A percentile compares a stretch with the other conserved stretches of the same genome.
phyloP scores from a whole-genome alignment of 148 eudicot genomes.

The Rheum nobile region DNA sequence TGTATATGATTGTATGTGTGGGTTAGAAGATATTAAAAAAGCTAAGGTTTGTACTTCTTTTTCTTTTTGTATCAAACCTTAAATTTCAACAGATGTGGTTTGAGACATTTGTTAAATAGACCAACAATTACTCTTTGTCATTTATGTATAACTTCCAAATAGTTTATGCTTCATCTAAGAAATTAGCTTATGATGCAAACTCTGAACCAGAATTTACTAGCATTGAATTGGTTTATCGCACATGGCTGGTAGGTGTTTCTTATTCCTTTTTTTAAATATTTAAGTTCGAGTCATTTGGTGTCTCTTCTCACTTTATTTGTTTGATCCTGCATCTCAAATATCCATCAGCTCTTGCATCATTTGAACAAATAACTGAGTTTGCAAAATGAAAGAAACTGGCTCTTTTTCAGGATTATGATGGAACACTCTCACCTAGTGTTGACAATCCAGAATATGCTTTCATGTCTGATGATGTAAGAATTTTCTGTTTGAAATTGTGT shows the following conservation, averaged over 20 bases:
- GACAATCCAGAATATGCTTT: too few species aligned
- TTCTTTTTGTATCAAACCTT: too few species aligned
- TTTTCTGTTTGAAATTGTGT: too few species aligned
- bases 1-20: too few species aligned
- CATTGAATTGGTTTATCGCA: slow-evolving; percentile 39
- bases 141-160: too few species aligned
- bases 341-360: slow-evolving; percentile 83
- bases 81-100: too few species aligned
- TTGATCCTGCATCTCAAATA: slow-evolving; percentile 51
- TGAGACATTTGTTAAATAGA: too few species aligned
- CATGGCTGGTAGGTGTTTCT: slow-evolving; percentile 55
- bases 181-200: too few species aligned
- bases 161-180: slow-evolving; percentile 70
- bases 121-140: too few species aligned
- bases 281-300: background rate
- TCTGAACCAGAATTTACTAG: slow-evolving; percentile 35
- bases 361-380: slow-evolving; percentile 51
- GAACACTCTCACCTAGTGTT: slow-evolving; percentile 90
- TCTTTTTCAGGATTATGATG: slow-evolving; percentile 91
- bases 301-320: background rate
- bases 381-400: slow-evolving; percentile 76
- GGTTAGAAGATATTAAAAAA: too few species aligned
- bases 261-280: background rate
- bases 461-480: too few species aligned
- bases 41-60: too few species aligned